These are phyloP conservation scores for Saksenaea vasiformis DNA, from an alignment of 371 early-diverging fungal genomes.

Conservation along the genomic window DNA sequence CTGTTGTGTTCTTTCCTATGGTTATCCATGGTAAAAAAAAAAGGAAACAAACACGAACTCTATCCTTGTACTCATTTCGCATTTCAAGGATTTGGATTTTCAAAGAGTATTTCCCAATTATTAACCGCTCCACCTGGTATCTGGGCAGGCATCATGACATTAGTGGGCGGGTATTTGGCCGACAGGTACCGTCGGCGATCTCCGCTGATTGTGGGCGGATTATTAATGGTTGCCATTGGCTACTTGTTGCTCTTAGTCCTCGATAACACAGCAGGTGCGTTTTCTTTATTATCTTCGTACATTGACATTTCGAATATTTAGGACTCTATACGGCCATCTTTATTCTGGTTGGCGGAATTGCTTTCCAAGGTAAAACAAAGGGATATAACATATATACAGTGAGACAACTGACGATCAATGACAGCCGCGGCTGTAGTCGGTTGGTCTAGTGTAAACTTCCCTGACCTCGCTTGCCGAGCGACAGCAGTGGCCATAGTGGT, in stretches of 20 bases:
- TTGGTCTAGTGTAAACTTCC: slow-evolving; percentile 39
- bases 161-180: slow-evolving; percentile 18
- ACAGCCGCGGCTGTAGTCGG: slow-evolving; percentile 35
- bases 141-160: slow-evolving; percentile 13
- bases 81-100: slow-evolving; percentile 36
- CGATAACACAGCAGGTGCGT: slow-evolving; percentile 16
- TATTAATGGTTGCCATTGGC: slow-evolving; percentile 17
- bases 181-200: slow-evolving; percentile 21
- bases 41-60: neutral
- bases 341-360: slow-evolving; percentile 16
- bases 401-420: neutral
- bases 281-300: neutral
- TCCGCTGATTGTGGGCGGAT: slow-evolving; percentile 16
- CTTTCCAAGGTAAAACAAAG: slow-evolving; percentile 8
- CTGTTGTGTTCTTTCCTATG: slow-evolving; percentile 19
- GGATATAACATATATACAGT: too few relatives aligned
- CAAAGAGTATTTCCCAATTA: slow-evolving; percentile 36
- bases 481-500: slow-evolving; percentile 42
- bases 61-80: neutral
- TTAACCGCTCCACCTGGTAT: slow-evolving; percentile 43
- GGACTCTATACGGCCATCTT: neutral
- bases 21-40: slow-evolving; percentile 20
- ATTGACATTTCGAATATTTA: neutral
- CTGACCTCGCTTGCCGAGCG: slow-evolving; percentile 29
- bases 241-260: slow-evolving; percentile 16